A percentile compares a stretch with the other conserved stretches of the same genome.
These are phyloP conservation scores for Chytriomyces sp. DNA, from an alignment of 192 early-diverging fungal genomes.

Conservation along the genomic window DNA sequence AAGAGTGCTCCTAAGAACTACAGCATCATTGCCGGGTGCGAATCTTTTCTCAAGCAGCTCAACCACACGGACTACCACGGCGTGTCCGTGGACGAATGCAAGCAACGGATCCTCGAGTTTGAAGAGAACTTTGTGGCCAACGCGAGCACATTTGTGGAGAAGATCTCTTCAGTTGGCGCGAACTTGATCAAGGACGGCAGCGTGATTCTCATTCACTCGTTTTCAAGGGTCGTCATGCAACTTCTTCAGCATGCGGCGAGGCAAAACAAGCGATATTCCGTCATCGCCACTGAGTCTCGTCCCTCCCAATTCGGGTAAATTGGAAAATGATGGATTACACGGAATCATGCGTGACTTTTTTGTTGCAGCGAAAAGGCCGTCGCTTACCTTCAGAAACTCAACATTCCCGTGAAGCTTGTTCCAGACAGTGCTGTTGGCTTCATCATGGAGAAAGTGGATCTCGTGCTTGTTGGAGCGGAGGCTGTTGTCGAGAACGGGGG, in stretches of 20 bases:
- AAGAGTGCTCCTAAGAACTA: conserved; percentile 73
- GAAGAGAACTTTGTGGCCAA: conserved; percentile 75
- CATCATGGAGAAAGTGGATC: conserved; percentile 89
- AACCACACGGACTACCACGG: conserved; percentile 49
- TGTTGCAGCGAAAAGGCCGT: conserved; percentile 57
- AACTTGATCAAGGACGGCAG: conserved; percentile 10
- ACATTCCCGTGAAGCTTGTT: conserved; percentile 83
- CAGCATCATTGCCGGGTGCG: conserved; percentile 81
- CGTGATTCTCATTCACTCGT: conserved; percentile 90
- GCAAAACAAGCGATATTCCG: conserved; percentile 84
- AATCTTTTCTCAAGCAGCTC: conserved; percentile 53
- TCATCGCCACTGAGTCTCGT: conserved; percentile 89
- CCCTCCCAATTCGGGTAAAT: conserved; percentile 73
- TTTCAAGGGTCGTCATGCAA: conserved; percentile 91
- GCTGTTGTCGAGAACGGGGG: conserved; percentile 98
- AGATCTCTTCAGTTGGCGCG: conserved; percentile 58
- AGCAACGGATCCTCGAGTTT: conserved; percentile 66
- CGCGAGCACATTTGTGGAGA: conserved; percentile 69
- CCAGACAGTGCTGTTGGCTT: conserved; percentile 88
- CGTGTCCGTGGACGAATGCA: conserved; percentile 42
- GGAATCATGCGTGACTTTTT: not conserved
- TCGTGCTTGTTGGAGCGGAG: conserved; percentile 97
- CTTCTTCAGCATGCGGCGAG: conserved; percentile 75
- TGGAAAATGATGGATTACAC: not conserved
- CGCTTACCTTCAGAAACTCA: conserved; percentile 65